phyloP scores from a whole-genome alignment of 495 filamentous ascomycete species.

The Aspergillus heteromorphus region DNA sequence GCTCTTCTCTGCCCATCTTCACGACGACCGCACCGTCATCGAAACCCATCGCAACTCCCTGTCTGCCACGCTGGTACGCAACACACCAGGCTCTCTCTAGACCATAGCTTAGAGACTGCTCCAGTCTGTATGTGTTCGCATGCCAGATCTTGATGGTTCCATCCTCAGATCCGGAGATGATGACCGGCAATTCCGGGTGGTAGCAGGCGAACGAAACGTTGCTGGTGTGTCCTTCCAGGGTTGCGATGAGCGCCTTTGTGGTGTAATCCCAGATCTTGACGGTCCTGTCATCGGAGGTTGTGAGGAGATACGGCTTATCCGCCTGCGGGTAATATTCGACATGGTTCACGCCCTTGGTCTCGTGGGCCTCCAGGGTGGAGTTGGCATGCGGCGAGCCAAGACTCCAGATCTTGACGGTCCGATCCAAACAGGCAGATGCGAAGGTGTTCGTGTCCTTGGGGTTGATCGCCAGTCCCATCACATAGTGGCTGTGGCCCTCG shows the following conservation, averaged over 20 bases:
- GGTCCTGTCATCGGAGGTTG: slow-evolving; percentile 90
- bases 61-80: slow-evolving; percentile 85
- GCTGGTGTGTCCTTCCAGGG: slow-evolving; percentile 92
- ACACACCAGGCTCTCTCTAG: slow-evolving; percentile 98
- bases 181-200: slow-evolving; percentile 93
- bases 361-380: slow-evolving; percentile 94
- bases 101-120: slow-evolving; percentile 93
- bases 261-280: slow-evolving; percentile 99
- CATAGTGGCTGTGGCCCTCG: slow-evolving; percentile 96
- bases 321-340: slow-evolving; percentile 96
- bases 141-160: slow-evolving; percentile 99
- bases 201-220: slow-evolving; percentile 99
- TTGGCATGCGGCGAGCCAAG: slow-evolving; percentile 85
- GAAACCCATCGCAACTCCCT: slow-evolving; percentile 92
- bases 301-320: slow-evolving; percentile 95
- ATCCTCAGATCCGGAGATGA: slow-evolving; percentile 98
- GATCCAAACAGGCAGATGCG: slow-evolving; percentile 91
- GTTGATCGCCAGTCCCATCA: slow-evolving; percentile 99
- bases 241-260: slow-evolving; percentile 93
- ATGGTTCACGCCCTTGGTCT: slow-evolving; percentile 96
- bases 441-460: slow-evolving; percentile 99
- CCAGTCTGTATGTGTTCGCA: slow-evolving; percentile 90
- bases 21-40: slow-evolving; percentile 97
- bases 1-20: slow-evolving; percentile 95
- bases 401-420: slow-evolving; percentile 98